Conservation (phyloP, 1,139 yeast species). For the Magnusiomyces ingens region DNA sequence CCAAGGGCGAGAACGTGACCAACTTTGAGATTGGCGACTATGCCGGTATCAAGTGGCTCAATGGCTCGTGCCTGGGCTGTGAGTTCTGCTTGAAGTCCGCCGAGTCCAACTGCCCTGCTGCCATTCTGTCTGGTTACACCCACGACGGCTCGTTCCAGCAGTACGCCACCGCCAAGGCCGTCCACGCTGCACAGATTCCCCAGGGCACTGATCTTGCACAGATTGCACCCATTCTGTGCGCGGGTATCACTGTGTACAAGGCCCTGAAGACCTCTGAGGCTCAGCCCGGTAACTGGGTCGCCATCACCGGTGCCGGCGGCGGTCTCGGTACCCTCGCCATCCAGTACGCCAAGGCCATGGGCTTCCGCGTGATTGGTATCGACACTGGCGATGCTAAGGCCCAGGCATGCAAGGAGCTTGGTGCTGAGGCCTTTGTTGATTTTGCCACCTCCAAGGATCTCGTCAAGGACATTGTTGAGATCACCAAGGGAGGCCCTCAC, state of each 20-base stretch:
- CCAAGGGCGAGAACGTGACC: constrained; percentile 56
- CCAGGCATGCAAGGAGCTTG: constrained; percentile 47
- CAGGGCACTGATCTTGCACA: constrained; percentile 62
- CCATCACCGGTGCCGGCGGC: constrained; percentile 79
- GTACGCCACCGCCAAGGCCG: constrained; percentile 78
- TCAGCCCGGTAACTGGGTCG: constrained; percentile 71
- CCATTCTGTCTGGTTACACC: constrained; percentile 70
- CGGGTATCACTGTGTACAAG: constrained; percentile 80
- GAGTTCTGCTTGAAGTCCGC: constrained; percentile 61
- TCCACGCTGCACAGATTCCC: constrained; percentile 77
- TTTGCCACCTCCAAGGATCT: constrained; percentile 45
- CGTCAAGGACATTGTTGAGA: constrained; percentile 43
- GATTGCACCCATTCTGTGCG: constrained; percentile 71
- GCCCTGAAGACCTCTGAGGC: constrained; percentile 66
- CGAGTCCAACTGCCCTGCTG: constrained; percentile 63
- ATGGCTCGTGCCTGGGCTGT: constrained; percentile 67
- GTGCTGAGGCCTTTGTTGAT: constrained; percentile 68
- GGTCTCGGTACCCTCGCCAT: constrained; percentile 78
- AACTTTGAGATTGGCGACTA: constrained; percentile 68
- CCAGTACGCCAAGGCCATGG: constrained; percentile 80
- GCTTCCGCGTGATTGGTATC: constrained; percentile 66
- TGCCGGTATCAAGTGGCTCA: constrained; percentile 69
- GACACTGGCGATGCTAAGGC: constrained; percentile 69
- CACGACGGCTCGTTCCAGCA: constrained; percentile 83
- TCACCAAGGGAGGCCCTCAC: constrained; percentile 72